These are phyloP conservation scores for Raphanus sativus DNA, from an alignment of 345 rosid genomes.

Conservation along the genomic window DNA sequence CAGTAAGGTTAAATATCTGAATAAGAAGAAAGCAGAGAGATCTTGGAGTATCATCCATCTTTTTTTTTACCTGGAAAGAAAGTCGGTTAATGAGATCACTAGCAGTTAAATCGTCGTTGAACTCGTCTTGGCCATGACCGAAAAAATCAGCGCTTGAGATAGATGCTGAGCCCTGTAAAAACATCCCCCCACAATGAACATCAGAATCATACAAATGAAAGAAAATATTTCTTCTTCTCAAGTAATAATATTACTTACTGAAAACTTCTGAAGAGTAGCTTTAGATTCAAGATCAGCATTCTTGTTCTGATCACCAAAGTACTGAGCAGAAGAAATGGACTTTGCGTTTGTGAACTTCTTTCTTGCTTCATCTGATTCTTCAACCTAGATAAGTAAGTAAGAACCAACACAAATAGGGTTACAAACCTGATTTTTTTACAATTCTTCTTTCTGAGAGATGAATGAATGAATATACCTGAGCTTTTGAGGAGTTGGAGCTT, in stretches of 20 bases:
- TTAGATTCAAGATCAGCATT: conserved; percentile 65
- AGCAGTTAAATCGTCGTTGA: conserved; percentile 72
- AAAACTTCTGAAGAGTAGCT: conserved; percentile 86
- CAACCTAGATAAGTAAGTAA: conserved; percentile 52
- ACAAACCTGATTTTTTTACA: neutral
- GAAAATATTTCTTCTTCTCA: neutral
- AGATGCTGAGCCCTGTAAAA: conserved; percentile 72
- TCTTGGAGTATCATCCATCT: neutral
- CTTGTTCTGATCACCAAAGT: conserved; percentile 73
- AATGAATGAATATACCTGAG: conserved; percentile 48
- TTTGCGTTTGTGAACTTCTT: conserved; percentile 96
- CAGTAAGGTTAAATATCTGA: neutral
- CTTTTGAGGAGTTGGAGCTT: conserved; percentile 61
- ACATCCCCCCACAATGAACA: neutral
- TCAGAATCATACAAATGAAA: neutral
- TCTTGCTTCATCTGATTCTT: conserved; percentile 97
- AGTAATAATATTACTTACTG: conserved; percentile 51
- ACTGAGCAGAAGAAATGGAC: conserved; percentile 95
- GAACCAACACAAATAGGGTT: neutral
- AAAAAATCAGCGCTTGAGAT: conserved; percentile 97
- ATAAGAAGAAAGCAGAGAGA: neutral
- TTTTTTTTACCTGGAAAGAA: conserved; percentile 78
- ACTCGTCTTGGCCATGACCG: conserved; percentile 54
- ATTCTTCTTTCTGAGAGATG: neutral
- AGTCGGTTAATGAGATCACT: conserved; percentile 86